Base-by-base conservation (phyloP, 1,284 basidiomycete genomes). In the Porodaedalea pini region DNA sequence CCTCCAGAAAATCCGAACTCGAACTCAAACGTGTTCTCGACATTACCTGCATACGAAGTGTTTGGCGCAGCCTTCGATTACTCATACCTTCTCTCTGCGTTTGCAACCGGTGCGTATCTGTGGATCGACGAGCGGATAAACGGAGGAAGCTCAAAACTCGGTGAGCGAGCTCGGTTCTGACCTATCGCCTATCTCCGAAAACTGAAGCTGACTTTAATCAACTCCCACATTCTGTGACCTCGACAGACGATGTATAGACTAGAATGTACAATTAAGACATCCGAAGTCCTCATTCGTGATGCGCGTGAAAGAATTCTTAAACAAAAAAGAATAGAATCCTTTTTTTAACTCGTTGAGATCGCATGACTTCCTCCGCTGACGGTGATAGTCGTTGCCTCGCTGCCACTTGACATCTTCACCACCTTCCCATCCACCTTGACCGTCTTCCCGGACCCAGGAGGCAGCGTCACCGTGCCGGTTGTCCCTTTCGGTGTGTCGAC, bases 21-120 rank as follows among this genome's bases (percentile, higher is more conserved):
- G 13, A 53, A 55, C n/a, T 67, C 68, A 23, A 88, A 88, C 64
- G 70, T 90, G n/a, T 89, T 91, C 65, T 73, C 81, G 7, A 86
- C 84, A 1, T 79, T 91, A 19, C 88, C 88, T 0, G 77, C 78
- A 50, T 91, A 85, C 62, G 80, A 86, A 63, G 75, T 88, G 21
- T 90, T 90, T 63, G 86, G 85, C 8, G 72, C 79, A 6, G 72
- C 90, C 31, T 91, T 90, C 64, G 88, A 91, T 65, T 81, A 79
- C 69, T 75, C 82, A 25, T 89, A 89, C 67, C 69, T 91, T 29
- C 39, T 82, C 2, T 75, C 83, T 19, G 83, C 84, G 2, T 72
- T 65, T 1, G 70, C 67, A 2, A 81, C 77, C 10, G 73, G 71
- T 4, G 64, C 74, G 1, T 68, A 75, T 15, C 73, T 79, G 51